Evolutionary conservation across 1,139 yeast genomes (phyloP), one percentile per base, ranked within the genome.

Genomic region (Oligophagozyma castellii): DNA sequence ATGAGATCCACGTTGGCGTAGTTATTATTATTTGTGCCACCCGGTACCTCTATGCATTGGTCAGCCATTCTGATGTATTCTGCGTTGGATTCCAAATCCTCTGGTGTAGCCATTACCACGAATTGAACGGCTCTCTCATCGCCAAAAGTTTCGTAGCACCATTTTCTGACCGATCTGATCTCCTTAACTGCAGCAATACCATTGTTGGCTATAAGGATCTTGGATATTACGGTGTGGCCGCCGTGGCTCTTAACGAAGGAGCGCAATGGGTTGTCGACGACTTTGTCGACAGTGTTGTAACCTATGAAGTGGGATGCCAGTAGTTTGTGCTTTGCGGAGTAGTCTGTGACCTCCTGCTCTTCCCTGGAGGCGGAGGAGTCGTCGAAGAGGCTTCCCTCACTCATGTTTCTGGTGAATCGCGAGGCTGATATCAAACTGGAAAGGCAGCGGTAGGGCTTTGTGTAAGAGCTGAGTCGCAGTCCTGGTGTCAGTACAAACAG

Each of bases 181-280:
- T 89, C 96, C 58, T 89, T 89, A 37, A 89, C 98, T 31, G 99
- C 99, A 23, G 94, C 98, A 55, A 89, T 92, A 70, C 99, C 99
- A 55, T 89, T 89, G 58, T 89, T 89, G 35, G 98, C 96, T 51
- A 89, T 89, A 46, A 89, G 69, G 27, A 89, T 77, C 44, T 75
- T 76, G 35, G 78, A 69, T 51, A 92, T 83, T 30, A 92, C 94
- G 4, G 98, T 84, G 61, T 92, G 99, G 51, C 99, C 99, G 35
- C 80, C 84, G 48, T 79, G 81, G 27, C 70, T 65, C 44, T 66
- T 69, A 36, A 92, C 96, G 53, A 84, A 92, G 48, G 81, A 92
- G 43, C 78, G 77, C 31, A 92, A 72, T n/a, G 66, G 66, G 32
- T 74, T 67, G 22, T 56, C 59, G 44, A 80, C 86, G 20, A 95